Evolutionary conservation across 2,329 filamentous ascomycete genomes (phyloP).

Genomic region (Aspergillus tamarii): DNA sequence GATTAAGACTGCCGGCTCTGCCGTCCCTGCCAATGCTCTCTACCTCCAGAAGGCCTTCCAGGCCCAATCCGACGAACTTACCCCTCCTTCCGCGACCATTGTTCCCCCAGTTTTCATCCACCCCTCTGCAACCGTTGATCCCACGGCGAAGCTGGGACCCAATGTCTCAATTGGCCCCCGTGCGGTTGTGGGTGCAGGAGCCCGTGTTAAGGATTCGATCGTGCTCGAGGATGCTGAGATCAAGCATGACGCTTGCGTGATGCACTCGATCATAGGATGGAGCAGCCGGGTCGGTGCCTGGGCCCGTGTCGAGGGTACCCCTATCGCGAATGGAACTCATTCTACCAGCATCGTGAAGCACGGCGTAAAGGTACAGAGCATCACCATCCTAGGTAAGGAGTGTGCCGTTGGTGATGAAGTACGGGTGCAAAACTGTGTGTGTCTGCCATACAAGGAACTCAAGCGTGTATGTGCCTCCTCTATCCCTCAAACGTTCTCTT

Average conservation of each 20-base stretch:
- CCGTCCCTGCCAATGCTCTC: conserved; percentile 92
- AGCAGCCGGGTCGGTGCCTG: conserved; percentile 94
- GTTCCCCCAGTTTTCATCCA: conserved; percentile 94
- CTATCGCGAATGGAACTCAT: conserved; percentile 83
- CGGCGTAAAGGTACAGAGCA: conserved; percentile 96
- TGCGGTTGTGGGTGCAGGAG: conserved; percentile 80
- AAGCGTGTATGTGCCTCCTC: conserved; percentile 72
- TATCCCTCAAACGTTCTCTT: not conserved
- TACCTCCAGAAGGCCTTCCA: conserved; percentile 96
- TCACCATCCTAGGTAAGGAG: conserved; percentile 96
- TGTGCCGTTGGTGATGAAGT: conserved; percentile 92
- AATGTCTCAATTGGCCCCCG: conserved; percentile 97
- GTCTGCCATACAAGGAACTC: conserved; percentile 95
- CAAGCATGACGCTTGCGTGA: conserved; percentile 92
- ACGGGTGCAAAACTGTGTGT: conserved; percentile 95
- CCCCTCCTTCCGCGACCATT: conserved; percentile 81
- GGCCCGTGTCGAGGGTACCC: conserved; percentile 95
- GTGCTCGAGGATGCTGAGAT: conserved; percentile 94
- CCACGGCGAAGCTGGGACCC: conserved; percentile 92
- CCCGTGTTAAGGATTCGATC: conserved; percentile 91
- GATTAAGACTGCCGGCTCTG: conserved; percentile 98
- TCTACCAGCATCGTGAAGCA: conserved; percentile 96
- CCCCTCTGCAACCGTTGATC: conserved; percentile 85
- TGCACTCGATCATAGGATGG: conserved; percentile 98
- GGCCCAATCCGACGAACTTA: conserved; percentile 77